These are phyloP conservation scores for Amphibolis antarctica DNA, from an alignment of 106 monocot genomes.

Conservation along the genomic window DNA sequence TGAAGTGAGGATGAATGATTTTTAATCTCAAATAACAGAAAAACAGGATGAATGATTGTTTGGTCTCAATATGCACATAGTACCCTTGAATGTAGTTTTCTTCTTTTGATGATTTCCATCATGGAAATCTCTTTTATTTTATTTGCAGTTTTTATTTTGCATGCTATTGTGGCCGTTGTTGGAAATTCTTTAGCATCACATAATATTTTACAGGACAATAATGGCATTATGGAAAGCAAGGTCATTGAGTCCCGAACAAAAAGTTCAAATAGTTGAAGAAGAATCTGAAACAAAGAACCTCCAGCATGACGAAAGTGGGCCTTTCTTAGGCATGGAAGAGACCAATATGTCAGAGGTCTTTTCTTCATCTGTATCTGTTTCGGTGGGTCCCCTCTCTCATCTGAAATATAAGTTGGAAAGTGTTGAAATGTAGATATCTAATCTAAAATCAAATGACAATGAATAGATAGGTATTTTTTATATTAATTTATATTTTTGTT, in stretches of 20 bases:
- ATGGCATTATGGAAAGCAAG: slow-evolving; percentile 80
- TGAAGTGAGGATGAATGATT: too few species aligned
- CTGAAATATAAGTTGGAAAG: too few species aligned
- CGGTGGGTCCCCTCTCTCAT: slow-evolving; percentile 29
- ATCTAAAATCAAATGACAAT: too few species aligned
- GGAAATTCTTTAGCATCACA: background rate
- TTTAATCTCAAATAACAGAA: too few species aligned
- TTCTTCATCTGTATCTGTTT: slow-evolving; percentile 32
- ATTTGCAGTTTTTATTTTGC: background rate
- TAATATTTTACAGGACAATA: slow-evolving; percentile 48
- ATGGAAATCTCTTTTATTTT: too few species aligned
- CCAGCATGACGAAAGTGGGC: slow-evolving; percentile 36
- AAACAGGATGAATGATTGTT: too few species aligned
- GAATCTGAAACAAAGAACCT: slow-evolving; percentile 47
- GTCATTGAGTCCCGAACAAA: slow-evolving; percentile 60
- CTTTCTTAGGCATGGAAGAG: slow-evolving; percentile 50
- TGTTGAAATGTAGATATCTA: too few species aligned
- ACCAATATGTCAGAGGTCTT: slow-evolving; percentile 49
- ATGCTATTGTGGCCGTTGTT: background rate
- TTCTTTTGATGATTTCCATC: too few species aligned
- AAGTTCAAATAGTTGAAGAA: slow-evolving; percentile 47
- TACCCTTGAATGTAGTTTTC: too few species aligned
- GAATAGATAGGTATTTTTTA: too few species aligned
- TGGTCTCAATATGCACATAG: too few species aligned
- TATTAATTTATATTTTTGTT: too few species aligned